phyloP scores from a whole-genome alignment of 2,329 filamentous ascomycete genomes.

The Paramyrothecium roridum region DNA sequence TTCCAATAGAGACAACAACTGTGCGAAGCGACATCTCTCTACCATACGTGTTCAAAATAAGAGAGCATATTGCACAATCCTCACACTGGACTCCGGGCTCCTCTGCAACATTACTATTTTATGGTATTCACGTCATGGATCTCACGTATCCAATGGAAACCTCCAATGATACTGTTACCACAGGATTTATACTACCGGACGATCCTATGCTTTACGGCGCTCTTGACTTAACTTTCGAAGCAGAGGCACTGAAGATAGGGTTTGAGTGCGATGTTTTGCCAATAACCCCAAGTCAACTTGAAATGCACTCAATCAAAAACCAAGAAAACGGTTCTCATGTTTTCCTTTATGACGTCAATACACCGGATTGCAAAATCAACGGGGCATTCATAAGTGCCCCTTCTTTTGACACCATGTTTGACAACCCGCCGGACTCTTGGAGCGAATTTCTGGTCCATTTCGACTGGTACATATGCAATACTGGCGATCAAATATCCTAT shows the following conservation, averaged over 20 bases:
- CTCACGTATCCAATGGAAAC: constrained; percentile 12
- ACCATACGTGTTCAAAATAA: constrained; percentile 10
- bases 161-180: constrained; percentile 9
- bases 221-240: constrained; percentile 11
- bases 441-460: too few species aligned
- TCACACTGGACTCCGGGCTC: constrained; percentile 6
- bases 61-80: constrained; percentile 3
- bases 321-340: too few species aligned
- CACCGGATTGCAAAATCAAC: too few species aligned
- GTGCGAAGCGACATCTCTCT: constrained; percentile 11
- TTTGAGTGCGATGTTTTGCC: constrained; percentile 18
- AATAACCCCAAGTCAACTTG: constrained; percentile 13
- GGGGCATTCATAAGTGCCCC: too few species aligned
- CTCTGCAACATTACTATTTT: constrained; percentile 11
- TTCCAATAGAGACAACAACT: constrained; percentile 17
- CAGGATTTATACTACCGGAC: constrained; percentile 8
- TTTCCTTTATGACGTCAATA: too few species aligned
- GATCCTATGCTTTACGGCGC: constrained; percentile 1
- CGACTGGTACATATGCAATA: too few species aligned
- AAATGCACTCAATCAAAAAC: neutral
- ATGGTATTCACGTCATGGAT: constrained; percentile 13
- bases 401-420: too few species aligned
- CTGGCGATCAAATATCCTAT: too few species aligned
- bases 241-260: constrained; percentile 16
- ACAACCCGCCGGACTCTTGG: too few species aligned